Base-by-base conservation (phyloP, 1,284 basidiomycete genomes). In the Paramarasmius palmivorus region DNA sequence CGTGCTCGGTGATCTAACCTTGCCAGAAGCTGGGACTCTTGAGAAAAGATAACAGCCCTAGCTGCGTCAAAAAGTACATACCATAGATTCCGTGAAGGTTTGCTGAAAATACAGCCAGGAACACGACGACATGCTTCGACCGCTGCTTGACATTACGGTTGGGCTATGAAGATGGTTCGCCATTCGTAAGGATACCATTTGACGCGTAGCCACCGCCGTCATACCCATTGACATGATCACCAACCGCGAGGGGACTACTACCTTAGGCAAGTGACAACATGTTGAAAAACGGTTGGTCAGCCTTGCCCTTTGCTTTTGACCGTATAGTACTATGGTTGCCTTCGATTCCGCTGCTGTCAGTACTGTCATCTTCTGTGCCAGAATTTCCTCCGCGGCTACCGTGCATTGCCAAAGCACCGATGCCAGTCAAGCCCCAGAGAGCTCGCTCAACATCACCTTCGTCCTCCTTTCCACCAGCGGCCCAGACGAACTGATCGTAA, bases 401-500 rank as follows among this genome's bases (percentile, higher is more conserved):
- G 2, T 45, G 32, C 36, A 57, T 60, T 5, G 37, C n/a, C n/a
- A n/a, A 51, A 35, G 40, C 50, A 37, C 60, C 62, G 35, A 56
- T 58, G 26, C 29, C 35, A 36, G 49, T 58, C 20, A 59, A 49
- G 5, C 54, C 53, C 25, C 61, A 59, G 14, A 85, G 71, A 50
- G 74, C 72, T 53, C 81, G 69, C 67, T 86, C 77, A 55, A 84
- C 66, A 67, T 84, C 75, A 58, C 82, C 71, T 70, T 88, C 80
- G 55, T 79, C 73, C 44, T 86, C 76, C 57, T 79, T 67, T 54
- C 76, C 68, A 14, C 75, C 72, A 36, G 82, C 72, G 38, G 80
- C 72, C 65, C 84, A 76, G 58, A 73, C 82, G 68, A 95, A 95
- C 67, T 96, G 93, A 63, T 95, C 93, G 67, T 88, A 95, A 26